phyloP scores from a whole-genome alignment of 805 yeast species.

The Myxozyma mucilagina region DNA sequence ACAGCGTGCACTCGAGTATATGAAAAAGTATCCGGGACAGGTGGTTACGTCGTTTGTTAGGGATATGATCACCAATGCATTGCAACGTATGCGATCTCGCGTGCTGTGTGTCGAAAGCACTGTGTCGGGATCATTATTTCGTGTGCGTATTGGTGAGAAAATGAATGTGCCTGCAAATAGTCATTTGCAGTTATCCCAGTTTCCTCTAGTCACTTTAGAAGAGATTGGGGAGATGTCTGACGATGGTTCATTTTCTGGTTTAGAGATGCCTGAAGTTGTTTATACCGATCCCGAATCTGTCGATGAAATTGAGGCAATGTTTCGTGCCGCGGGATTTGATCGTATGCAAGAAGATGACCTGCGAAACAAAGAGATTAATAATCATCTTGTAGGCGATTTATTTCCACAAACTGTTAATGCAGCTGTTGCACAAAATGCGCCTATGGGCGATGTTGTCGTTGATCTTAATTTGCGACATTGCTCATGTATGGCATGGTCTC shows the following conservation, averaged over 20 bases:
- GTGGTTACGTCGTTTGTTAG: not conserved
- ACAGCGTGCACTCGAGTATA: constrained; percentile 1
- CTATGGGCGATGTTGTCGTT: not conserved
- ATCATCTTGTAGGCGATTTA: not conserved
- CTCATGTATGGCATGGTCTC: constrained; percentile 14
- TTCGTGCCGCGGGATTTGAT: not conserved
- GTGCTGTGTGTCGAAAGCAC: not conserved
- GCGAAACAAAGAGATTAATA: not conserved
- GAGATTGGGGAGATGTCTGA: not conserved
- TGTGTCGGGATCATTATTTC: not conserved
- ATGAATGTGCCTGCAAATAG: not conserved
- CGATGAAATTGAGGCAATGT: not conserved
- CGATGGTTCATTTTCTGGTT: not conserved
- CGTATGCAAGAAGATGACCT: not conserved
- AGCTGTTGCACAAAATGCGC: not conserved
- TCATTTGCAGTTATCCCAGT: not conserved
- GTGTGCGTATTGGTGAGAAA: constrained; percentile 1
- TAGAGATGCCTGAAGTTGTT: not conserved
- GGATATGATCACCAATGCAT: not conserved
- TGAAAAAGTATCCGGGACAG: not conserved
- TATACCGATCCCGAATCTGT: not conserved
- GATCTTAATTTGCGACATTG: constrained; percentile 15
- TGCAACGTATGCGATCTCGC: not conserved
- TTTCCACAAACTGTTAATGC: not conserved
- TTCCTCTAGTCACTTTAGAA: not conserved